These are phyloP conservation scores for Psophocarpus tetragonolobus DNA, from an alignment of 306 rosid species.

Conservation along the genomic window DNA sequence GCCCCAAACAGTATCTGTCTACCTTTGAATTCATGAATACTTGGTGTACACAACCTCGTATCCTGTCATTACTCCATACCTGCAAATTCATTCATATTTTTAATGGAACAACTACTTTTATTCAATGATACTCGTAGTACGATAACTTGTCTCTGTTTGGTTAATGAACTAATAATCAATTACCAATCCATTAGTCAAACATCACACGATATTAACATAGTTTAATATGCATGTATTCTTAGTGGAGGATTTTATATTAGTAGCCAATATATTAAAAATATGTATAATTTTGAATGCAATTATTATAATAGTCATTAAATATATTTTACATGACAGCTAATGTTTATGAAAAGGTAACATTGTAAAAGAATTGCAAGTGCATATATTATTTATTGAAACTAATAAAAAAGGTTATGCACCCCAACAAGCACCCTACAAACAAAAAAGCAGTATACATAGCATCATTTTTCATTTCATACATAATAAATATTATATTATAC, in stretches of 20 bases:
- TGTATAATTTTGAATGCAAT: no score
- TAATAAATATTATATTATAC: no score
- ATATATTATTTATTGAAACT: no score
- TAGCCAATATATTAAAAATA: no score
- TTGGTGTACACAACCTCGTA: slow-evolving; percentile 23
- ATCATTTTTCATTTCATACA: neutral
- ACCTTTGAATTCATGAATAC: slow-evolving; percentile 20
- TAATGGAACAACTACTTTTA: no score
- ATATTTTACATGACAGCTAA: no score
- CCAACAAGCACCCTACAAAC: neutral
- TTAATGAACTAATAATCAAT: neutral
- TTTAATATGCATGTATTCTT: no score
- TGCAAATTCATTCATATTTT: neutral
- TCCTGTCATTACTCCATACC: slow-evolving; percentile 46
- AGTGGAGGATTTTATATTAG: no score
- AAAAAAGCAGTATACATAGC: neutral
- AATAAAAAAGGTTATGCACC: neutral
- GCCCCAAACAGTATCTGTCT: slow-evolving; percentile 27
- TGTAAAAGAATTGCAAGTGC: no score
- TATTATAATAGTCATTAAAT: no score
- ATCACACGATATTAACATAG: neutral
- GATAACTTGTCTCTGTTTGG: neutral
- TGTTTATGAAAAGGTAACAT: no score
- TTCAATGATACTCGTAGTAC: neutral
- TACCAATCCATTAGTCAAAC: neutral